Percentiles rank a stretch among this genome's conserved stretches.
Conservation (phyloP, 257 asterid genomes). For the Mentha longifolia region DNA sequence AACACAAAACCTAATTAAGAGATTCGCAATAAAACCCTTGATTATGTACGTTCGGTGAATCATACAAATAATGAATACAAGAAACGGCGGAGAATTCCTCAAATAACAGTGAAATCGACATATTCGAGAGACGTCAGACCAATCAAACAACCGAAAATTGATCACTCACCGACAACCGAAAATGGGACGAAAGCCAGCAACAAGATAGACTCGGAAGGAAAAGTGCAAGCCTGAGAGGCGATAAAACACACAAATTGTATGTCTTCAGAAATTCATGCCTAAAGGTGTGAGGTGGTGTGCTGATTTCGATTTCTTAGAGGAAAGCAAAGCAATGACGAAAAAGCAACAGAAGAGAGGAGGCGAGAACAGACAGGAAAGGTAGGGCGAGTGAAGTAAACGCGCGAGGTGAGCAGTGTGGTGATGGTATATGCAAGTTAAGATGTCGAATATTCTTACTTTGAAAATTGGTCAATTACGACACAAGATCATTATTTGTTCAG, state of each 20-base stretch:
- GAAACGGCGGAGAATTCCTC: neutral
- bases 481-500: no score
- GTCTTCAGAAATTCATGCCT: neutral
- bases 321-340: slow-evolving; percentile 5
- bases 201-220: neutral
- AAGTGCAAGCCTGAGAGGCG: neutral
- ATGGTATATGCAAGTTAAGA: neutral
- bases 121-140: neutral
- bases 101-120: slow-evolving; percentile 1
- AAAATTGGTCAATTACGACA: slow-evolving; percentile 12
- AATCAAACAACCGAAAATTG: neutral
- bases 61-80: neutral
- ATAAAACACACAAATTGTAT: neutral
- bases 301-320: neutral
- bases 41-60: neutral
- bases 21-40: neutral
- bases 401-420: slow-evolving; percentile 7
- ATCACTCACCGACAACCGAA: slow-evolving; percentile 6
- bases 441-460: neutral
- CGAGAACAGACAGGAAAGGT: neutral
- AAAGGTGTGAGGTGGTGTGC: neutral
- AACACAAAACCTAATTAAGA: slow-evolving; percentile 2
- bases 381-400: neutral
- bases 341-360: neutral
- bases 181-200: neutral